These are phyloP conservation scores for Trifolium repens DNA, from an alignment of 306 rosid genomes.

Conservation along the genomic window DNA sequence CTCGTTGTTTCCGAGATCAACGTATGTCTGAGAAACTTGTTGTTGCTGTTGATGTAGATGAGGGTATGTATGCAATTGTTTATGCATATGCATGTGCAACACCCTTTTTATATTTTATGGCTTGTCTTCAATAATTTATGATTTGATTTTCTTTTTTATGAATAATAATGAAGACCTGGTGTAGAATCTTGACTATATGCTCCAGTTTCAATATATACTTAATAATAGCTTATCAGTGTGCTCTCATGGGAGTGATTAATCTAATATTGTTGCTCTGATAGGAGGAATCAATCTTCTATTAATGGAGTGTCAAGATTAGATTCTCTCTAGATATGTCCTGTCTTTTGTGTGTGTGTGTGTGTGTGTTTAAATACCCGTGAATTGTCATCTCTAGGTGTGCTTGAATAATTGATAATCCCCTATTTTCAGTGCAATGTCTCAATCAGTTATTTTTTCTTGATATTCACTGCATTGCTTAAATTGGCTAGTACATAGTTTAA, in stretches of 20 bases:
- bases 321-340: neutral
- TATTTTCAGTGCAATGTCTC: neutral
- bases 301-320: conserved; percentile 2
- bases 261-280: neutral
- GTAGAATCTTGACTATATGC: conserved; percentile 32
- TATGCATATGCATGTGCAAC: neutral
- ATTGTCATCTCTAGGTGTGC: conserved; percentile 4
- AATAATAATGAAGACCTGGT: conserved; percentile 1
- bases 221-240: neutral
- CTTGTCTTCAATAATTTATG: neutral
- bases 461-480: conserved; percentile 21
- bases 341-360: neutral
- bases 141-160: conserved; percentile 4
- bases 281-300: conserved; percentile 4
- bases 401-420: conserved; percentile 10
- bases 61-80: conserved; percentile 57
- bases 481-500: neutral
- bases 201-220: conserved; percentile 25
- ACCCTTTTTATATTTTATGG: neutral
- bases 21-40: conserved; percentile 55
- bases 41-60: conserved; percentile 94
- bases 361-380: neutral
- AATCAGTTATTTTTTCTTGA: conserved; percentile 20
- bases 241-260: neutral
- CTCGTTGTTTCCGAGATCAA: conserved; percentile 45